phyloP scores from a whole-genome alignment of 2,329 filamentous ascomycete species.

The Pseudogymnoascus destructans region DNA sequence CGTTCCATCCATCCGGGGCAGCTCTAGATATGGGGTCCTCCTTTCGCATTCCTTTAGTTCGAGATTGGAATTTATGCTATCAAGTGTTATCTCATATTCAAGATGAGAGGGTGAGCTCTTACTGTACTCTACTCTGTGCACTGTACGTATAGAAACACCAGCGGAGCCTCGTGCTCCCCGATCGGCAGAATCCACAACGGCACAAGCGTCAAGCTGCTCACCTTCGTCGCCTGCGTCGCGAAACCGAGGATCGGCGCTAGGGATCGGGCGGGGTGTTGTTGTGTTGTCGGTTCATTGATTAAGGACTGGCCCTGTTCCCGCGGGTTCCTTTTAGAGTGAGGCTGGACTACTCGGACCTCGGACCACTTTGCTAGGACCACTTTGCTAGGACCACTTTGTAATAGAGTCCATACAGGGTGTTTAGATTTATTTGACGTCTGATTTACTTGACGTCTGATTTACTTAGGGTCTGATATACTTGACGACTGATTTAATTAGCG shows the following conservation, averaged over 20 bases:
- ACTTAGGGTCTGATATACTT: too few species aligned
- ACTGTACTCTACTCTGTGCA: neutral
- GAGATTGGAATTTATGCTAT: too few species aligned
- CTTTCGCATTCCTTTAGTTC: too few species aligned
- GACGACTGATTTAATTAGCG: too few species aligned
- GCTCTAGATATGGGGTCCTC: too few species aligned
- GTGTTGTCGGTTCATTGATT: constrained; percentile 2
- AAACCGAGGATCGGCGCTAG: neutral
- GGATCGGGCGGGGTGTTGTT: neutral
- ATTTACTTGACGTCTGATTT: too few species aligned
- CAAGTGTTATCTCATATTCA: neutral
- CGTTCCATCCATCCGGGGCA: too few species aligned
- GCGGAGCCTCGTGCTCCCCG: neutral
- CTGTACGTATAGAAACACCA: neutral
- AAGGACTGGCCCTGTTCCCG: constrained; percentile 5
- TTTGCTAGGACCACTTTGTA: neutral
- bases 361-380: too few species aligned
- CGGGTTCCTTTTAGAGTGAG: constrained; percentile 7
- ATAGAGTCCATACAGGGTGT: neutral
- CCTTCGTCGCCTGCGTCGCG: neutral
- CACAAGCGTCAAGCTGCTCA: neutral
- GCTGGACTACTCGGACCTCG: neutral
- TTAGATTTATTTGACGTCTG: too few species aligned
- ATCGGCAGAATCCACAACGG: neutral
- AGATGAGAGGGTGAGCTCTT: neutral